These are phyloP conservation scores for Polyplosphaeria fusca DNA, from an alignment of 495 filamentous ascomycete genomes.

Conservation along the genomic window DNA sequence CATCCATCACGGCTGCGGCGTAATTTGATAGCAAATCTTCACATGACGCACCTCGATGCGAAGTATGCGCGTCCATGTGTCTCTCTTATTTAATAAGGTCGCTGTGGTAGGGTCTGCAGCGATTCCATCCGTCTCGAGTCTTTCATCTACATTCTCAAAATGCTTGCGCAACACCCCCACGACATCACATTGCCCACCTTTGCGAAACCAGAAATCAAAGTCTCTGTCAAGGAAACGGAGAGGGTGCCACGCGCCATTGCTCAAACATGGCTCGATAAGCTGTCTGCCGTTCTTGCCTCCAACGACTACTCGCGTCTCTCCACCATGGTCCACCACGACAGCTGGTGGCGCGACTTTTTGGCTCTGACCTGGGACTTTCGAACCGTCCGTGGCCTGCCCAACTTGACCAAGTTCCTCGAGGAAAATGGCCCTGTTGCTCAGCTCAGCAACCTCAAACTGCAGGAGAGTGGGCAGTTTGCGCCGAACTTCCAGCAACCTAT, in stretches of 20 bases:
- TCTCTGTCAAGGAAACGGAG: conserved; percentile 6
- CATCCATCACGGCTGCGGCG: no score
- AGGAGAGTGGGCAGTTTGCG: conserved; percentile 13
- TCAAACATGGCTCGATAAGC: conserved; percentile 29
- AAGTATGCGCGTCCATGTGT: no score
- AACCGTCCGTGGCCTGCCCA: conserved; percentile 23
- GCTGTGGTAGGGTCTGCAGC: no score
- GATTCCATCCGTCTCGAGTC: neutral
- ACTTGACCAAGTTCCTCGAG: conserved; percentile 23
- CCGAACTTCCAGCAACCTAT: conserved; percentile 3
- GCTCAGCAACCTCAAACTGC: conserved; percentile 4
- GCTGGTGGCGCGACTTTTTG: conserved; percentile 36
- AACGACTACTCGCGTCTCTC: conserved; percentile 11
- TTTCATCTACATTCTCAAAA: conserved; percentile 1
- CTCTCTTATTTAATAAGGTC: no score
- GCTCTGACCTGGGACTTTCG: conserved; percentile 34
- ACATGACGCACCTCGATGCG: no score
- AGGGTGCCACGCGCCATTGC: conserved; percentile 10
- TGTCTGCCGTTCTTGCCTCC: conserved; percentile 17
- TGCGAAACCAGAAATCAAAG: conserved; percentile 13
- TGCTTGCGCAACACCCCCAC: conserved; percentile 22
- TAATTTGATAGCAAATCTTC: no score
- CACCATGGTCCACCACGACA: conserved; percentile 10
- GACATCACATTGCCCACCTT: conserved; percentile 19
- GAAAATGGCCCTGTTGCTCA: neutral